phyloP scores from a whole-genome alignment of 768 basidiomycete species.

The Kondoa subrosea region DNA sequence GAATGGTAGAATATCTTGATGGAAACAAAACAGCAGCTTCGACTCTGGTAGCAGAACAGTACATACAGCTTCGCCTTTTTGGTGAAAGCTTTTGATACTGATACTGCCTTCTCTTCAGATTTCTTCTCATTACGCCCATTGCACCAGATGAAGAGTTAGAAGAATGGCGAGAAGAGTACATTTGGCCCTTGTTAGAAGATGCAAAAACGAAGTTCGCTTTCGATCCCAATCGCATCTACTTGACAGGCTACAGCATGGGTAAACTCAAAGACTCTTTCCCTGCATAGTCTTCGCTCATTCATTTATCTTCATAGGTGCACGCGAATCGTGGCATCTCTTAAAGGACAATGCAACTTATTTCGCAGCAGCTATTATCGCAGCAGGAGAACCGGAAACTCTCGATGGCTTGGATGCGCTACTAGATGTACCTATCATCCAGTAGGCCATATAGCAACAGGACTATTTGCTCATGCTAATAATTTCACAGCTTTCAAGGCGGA shows the following conservation, averaged over 20 bases:
- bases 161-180: background rate
- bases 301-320: background rate
- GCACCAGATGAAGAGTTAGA: background rate
- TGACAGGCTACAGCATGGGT: too few relatives aligned
- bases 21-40: background rate
- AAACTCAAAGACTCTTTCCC: too few relatives aligned
- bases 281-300: too few relatives aligned
- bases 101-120: background rate
- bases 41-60: background rate
- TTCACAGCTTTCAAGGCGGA: background rate
- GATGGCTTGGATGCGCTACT: background rate
- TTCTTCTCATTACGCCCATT: background rate
- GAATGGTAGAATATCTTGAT: background rate
- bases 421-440: background rate
- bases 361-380: background rate
- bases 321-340: background rate
- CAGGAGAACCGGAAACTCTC: background rate
- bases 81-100: background rate
- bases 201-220: background rate
- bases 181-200: background rate
- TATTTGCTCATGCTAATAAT: background rate
- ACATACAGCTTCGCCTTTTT: background rate
- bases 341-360: background rate
- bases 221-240: background rate
- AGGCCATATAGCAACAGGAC: background rate